Base-by-base conservation (phyloP, 768 basidiomycete genomes). In the Galerina marginata region DNA sequence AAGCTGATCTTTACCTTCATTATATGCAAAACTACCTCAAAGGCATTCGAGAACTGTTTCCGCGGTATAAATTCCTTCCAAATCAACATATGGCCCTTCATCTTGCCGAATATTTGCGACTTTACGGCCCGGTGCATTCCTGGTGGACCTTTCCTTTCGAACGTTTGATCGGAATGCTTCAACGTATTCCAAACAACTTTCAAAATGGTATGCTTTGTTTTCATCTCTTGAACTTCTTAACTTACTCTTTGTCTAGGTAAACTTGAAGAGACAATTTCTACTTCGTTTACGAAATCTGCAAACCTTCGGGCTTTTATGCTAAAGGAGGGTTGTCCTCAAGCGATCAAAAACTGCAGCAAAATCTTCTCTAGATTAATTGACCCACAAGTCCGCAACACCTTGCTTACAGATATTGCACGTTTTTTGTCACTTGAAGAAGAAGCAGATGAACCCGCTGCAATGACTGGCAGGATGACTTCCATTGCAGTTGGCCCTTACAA, bases 81-180 rank as follows among this genome's bases (percentile, higher is more conserved):
- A 79, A 79, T 47, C 75, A 81, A 7, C 82, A 82, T 57, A 58
- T 78, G 23, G 61, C 76, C 0, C 61, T 83, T 29, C 80, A 83
- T 63, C 56, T 80, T n/a, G 62, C 58, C 0, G 58, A 29, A 29
- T 29, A 29, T 29, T 29, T 29, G 29, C 29, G 29, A 6, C 29
- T 29, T 6, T 29, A 29, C 6, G 29, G 29, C 6, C 29, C 29
- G 6, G 29, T 29, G 6, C 29, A 29, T 6, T 29, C 29, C 6
- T 81, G 77, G 77, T 66, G 74, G 54, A 67, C 69, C 12, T 79
- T 73, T 46, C 69, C 73, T 1, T 77, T 78, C 50, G 77, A 80
- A 56, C 37, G 72, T 6, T 67, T 71, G 36, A 80, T 79, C 47
- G 69, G 69, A 23, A 54, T 60, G 29, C 42, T 70, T 6, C 67